Base-by-base conservation (phyloP, 108 stramenopile species). In the Conticribra weissflogii region DNA sequence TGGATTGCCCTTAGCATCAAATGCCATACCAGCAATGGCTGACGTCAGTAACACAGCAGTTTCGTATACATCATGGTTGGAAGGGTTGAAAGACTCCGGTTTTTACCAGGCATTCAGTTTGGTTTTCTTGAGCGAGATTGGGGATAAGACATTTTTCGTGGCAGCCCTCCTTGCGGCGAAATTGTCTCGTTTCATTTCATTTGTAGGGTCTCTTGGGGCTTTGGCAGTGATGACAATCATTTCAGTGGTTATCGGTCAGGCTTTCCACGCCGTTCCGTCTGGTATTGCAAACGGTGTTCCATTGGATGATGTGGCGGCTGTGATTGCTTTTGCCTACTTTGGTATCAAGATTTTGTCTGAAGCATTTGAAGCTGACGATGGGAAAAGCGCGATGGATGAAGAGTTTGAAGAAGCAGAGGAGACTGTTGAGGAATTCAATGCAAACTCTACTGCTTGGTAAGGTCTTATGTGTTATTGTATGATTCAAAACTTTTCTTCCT, bases 141-240 rank as follows among this genome's bases (percentile, higher is more conserved):
- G 99, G 31, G 99, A 99, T 84, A 99, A 99, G 68, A 99, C 99
- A 50, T 99, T 99, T 71, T 99, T 99, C 83, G 96, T 99, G 60
- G 99, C 99, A 1, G 98, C 95, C 25, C 85, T 99, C 45, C 62
- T 99, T 34, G 98, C 98, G 7, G 92, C 93, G 66, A 93, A 96
- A 69, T 78, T 84, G 9, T 86, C 87, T 25, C 76, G 94, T 21
- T 68, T 97, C 27, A 84, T 97, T 25, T 90, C 96, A 2, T 98
- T 97, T 63, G 71, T 94, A 18, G 99, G 98, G 30, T 89, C 93
- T 19, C 79, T 99, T 32, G 91, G 81, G 2, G 98, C 98, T 7
- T 81, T 99, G 49, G 87, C 91, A 3, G 92, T 95, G 18, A 99
- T 99, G 99, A 97, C 97, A 15, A 71, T 98, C 1, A 83, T 98